Base-by-base conservation (phyloP, 768 basidiomycete species). In the Nidularia sp. region DNA sequence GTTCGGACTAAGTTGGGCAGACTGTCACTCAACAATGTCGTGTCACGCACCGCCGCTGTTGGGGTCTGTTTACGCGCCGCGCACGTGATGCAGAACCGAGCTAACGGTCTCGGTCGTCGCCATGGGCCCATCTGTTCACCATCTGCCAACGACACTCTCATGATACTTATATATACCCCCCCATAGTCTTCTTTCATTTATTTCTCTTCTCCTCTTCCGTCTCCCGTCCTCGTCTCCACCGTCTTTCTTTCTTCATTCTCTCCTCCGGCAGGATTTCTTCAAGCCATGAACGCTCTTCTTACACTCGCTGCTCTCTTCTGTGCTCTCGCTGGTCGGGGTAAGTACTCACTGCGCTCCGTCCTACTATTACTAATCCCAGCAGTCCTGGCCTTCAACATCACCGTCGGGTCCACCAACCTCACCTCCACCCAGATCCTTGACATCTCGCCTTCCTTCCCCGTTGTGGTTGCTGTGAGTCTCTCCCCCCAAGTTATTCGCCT, bases 241-340 rank as follows among this genome's bases (percentile, higher is more conserved):
- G 39, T 41, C 39, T 41, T 41, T 18, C 47, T 58, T 56, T 49
- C 47, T 49, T 55, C 55, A 34, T 53, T 51, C 50, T 55, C 52
- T 51, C 53, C 65, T 64, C 62, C 58, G 66, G 66, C 56, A 63
- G 66, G 67, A 52, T 54, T 45, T 47, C 54, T 55, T 51, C 36
- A 49, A 52, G 49, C 52, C 56, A 61, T 72, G 70, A 56, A 61
- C 54, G 66, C 62, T 55, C 54, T 59, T 51, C 55, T 68, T 55
- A 41, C 65, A 58, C 36, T 66, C 54, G 57, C 70, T 55, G 63
- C 73, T 50, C 53, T 77, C 49, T 58, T 79, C 55, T 58, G 67
- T 50, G 67, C 68, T 59, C 73, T 85, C 70, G 81, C 80, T 64
- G 74, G 81, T 57, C 83, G 75, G 81, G 83, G 86, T 84, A 59